Evolutionary conservation across 495 filamentous ascomycete genomes (phyloP).

Genomic region (Durotheca rogersii): DNA sequence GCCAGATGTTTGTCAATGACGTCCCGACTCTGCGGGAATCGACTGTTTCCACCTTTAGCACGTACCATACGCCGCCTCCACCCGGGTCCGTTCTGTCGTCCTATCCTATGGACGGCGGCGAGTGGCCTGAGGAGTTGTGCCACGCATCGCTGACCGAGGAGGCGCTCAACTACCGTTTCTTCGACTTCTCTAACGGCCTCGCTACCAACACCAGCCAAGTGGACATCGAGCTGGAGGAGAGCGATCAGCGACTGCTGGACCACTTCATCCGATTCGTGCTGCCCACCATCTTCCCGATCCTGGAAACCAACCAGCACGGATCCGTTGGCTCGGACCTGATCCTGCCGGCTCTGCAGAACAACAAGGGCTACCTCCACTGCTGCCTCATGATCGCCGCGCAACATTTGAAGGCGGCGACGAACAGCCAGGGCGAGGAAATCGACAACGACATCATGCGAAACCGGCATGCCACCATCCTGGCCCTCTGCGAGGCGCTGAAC

Average conservation of each 20-base stretch:
- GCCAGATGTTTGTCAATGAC: constrained; percentile 92
- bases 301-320: constrained; percentile 84
- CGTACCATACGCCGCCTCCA: constrained; percentile 72
- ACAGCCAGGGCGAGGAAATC: constrained; percentile 66
- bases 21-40: constrained; percentile 80
- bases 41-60: constrained; percentile 82
- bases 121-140: constrained; percentile 69
- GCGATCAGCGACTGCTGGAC: constrained; percentile 80
- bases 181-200: constrained; percentile 68
- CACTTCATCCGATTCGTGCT: constrained; percentile 91
- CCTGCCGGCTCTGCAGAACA: constrained; percentile 79
- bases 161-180: constrained; percentile 69
- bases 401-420: constrained; percentile 78
- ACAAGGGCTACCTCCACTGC: constrained; percentile 92
- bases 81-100: constrained; percentile 62
- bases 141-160: constrained; percentile 65
- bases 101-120: constrained; percentile 65
- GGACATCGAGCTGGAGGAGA: constrained; percentile 83
- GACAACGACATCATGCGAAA: constrained; percentile 94
- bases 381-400: constrained; percentile 95
- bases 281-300: constrained; percentile 84
- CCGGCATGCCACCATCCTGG: constrained; percentile 81
- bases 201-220: constrained; percentile 58
- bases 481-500: constrained; percentile 80
- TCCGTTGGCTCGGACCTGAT: constrained; percentile 75